Base-by-base conservation (phyloP, 208 protist genomes). In the Strigomonas galati region DNA sequence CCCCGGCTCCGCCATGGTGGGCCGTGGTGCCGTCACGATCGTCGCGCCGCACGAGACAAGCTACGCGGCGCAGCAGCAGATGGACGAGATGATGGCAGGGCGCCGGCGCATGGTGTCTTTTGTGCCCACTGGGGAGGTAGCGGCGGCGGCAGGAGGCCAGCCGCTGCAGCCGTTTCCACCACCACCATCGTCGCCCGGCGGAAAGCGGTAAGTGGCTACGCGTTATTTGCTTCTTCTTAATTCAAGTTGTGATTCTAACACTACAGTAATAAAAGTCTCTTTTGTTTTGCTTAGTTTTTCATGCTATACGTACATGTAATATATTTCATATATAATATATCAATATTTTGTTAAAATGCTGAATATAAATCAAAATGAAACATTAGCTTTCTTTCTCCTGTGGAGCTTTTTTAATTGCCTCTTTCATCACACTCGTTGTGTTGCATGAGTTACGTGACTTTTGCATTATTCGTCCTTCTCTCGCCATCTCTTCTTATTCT, bases 271-370 rank as follows among this genome's bases (percentile, higher is more conserved):
- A n/a, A n/a, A n/a, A n/a, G n/a, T n/a, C n/a, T n/a, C n/a, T n/a
- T n/a, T n/a, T n/a, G n/a, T n/a, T n/a, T 27, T 72, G 14, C 15
- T 46, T 15, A 26, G 17, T 1, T 37, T 23, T 10, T 67, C 1
- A 31, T 7, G 35, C 37, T 62, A 19, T 62, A 48, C 30, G 43
- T 54, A 19, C 53, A 48, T 49, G 15, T 60, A 17, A 43, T 68
- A 15, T 26, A 58, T 57, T 57, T 54, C 17, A 26, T 58, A n/a
- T 31, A 23, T 67, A 31, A 15, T 28, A 55, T 69, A 24, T 23
- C 10, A 32, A n/a, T n/a, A n/a, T n/a, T n/a, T n/a, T n/a, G n/a
- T n/a, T n/a, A n/a, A n/a, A n/a, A n/a, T n/a, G n/a, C n/a, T n/a
- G n/a, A n/a, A n/a, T n/a, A 44, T 17, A 44, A 44, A 44, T 44